Evolutionary conservation across 169 alveolate species (phyloP), one percentile per base, ranked within the genome.

Genomic region (Theileria annulata): DNA sequence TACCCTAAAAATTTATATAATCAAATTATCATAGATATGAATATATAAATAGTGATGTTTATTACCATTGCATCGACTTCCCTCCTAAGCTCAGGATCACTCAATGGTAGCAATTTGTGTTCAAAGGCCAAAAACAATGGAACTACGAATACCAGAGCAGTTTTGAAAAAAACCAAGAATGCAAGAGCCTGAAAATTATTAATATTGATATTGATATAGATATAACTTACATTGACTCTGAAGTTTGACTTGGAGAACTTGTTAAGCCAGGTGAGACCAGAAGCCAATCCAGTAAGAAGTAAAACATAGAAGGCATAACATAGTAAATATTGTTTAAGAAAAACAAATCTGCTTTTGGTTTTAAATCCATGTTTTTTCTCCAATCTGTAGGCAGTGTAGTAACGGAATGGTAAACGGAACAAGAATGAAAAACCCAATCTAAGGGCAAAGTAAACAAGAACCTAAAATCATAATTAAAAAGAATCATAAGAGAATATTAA

Each of bases 391-490:
- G 30, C 27, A n/a, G 63, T 5, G 4, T 21, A 17, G 27, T 54
- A 54, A n/a, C 63, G 21, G 63, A 54, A 54, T 12, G 63, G 63
- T 3, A 54, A 12, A n/a, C 63, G 21, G 10, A 54, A 54, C 3
- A 54, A 3, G 27, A 54, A 54, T 17, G 63, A 6, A 54, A 54
- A 54, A 6, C 63, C 63, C 4, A 21, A 6, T 21, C 63, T 54
- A 17, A 54, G 8, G 10, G 63, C 63, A 54, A 54, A 17, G 27
- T 54, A 54, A 12, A 21, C 63, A 17, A 54, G 21, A 21, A 54
- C 63, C 63, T 54, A 74, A 35, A 80, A 54, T 6, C 19, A 66
- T 17, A 21, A n/a, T 54, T n/a, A 54, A n/a, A 3, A 54, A 54
- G 27, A 54, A 54, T 6, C 3, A 54, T 54, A n/a, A 3, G 15